Base-by-base conservation (phyloP, 208 protist genomes). In the Wallacemonas sp. region DNA sequence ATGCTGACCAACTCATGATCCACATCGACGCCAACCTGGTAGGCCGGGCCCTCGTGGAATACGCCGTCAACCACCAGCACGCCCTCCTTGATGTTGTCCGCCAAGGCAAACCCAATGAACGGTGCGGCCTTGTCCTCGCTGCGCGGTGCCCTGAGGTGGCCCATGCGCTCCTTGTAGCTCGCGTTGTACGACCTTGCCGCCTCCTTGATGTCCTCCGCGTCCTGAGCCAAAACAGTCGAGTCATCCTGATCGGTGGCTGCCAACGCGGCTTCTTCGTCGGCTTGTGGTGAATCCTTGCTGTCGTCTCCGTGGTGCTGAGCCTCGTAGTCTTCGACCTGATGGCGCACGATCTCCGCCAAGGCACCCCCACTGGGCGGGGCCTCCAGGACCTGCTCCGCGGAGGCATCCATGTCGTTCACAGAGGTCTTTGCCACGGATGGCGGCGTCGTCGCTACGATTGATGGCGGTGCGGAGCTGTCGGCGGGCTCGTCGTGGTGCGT, bases 31-130 rank as follows among this genome's bases (percentile, higher is more conserved):
- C 78, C 78, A 1, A 71, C 69, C 46, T 78, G 55, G 49, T 70
- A 54, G 2, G 78, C 82, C 31, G 78, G 78, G 5, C 78, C 76
- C 4, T 70, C 65, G 11, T 65, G 64, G 32, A 78, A 84, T n/a
- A 85, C 49, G 54, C 78, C 78, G 61, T 85, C 78, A 3, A 87
- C 82, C 28, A 84, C 69, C 28, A 88, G 69, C 7, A 22, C 46
- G 16, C 72, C 75, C 3, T 64, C 65, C 52, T 49, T 33, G 41
- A 81, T 61, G 61, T 82, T 77, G 46, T 86, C 72, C 23, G 65
- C 64, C 28, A 86, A 64, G 14, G 80, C 79, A 64, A 86, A 80
- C 33, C 76, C 80, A 55, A 86, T 73, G 55, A 86, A 82, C 25
- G 79, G 67, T 0, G 28, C 36, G 18, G 77, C 67, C 16, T 32